Base-by-base conservation (phyloP, 768 basidiomycete species). In the Macrolepiota fuliginosa region DNA sequence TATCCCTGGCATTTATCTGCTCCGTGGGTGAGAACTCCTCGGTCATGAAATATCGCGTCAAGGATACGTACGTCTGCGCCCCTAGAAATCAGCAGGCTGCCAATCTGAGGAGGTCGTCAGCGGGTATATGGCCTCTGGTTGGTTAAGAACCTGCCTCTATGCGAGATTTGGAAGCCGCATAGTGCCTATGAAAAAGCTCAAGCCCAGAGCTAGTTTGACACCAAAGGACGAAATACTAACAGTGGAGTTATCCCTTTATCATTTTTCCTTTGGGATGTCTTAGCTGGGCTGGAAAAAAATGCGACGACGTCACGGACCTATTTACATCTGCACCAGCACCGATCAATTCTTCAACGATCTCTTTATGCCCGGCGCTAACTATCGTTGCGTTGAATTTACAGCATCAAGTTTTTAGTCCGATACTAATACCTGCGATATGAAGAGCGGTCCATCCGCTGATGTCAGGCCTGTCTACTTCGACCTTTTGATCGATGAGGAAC, bases 1-100 rank as follows among this genome's bases (percentile, higher is more conserved):
- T 89, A 79, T 99, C 96, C 76, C 86, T 90, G 47, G 90, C 91
- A 70, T 98, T 99, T 76, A 96, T 91, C 93, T 99, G 70, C 62
- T 49, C 69, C 68, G 62, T 71, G 74, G 29, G 67, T 70, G 70
- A 68, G 67, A 69, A 73, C 66, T 72, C 69, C 67, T 66, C 70
- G 72, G 69, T 63, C 62, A 68, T 71, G 64, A 71, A 71, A 63
- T 46, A 57, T 64, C 68, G 64, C 64, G 70, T 70, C 71, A 74
- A 56, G 55, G 64, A 65, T 64, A 83, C 94, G 69, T 77, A 96
- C 96, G 71, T 97, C 94, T 65, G 96, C 96, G 61, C 95, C 94
- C 71, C 91, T 83, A 57, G 86, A 79, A 69, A 98, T 90, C 64
- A 98, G 78, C 39, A 92, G 80, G 74, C 83, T 89, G 66, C 93